Evolutionary conservation across 192 early-diverging fungal species (phyloP), one percentile per base, ranked within the genome.

Genomic region (Coemansia sp.): DNA sequence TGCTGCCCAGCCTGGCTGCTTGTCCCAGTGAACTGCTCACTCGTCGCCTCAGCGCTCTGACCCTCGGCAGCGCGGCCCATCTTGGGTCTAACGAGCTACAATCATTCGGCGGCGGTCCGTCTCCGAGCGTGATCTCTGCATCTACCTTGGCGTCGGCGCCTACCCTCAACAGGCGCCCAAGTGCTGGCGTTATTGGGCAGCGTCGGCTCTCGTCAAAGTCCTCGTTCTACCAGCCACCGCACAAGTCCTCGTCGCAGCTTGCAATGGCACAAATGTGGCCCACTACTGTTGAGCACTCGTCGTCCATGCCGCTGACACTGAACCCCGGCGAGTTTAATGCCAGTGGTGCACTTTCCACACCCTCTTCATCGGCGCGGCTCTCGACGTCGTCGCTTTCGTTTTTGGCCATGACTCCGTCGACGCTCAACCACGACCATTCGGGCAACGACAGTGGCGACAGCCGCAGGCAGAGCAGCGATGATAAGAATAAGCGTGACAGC

Each of bases 101-200:
- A n/a, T 27, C 27, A 15, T 24, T 55, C 52, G 32, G 56, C 29
- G 32, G 56, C 32, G 58, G 58, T 18, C 58, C 27, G 5, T 35
- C 67, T n/a, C 15, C 52, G 52, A 55, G 52, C 29, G 27, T 30
- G 13, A 55, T 55, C 13, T 9, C 52, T 41, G 22, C 47, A 29
- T 61, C 67, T 47, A 32, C 40, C 40, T 32, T 55, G 27, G 29
- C 29, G 13, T 30, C 52, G 29, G 27, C 22, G 44, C 70, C 70
- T 7, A 38, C 59, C 24, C 71, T 82, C 16, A 75, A 82, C 35
- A 60, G 80, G 29, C 67, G 80, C 1, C 74, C 80, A 10, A 82
- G 80, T 30, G 80, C 69, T 12, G 80, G 80, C 24, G 80, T 82
- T 44, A 82, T 82, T 63, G 80, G 80, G 11, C 74, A 82, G 75